A percentile compares a stretch with the other conserved stretches of the same genome.
These are phyloP conservation scores for Sordariomycetes sp. DNA, from an alignment of 2,329 filamentous ascomycete species.

Conservation along the genomic window DNA sequence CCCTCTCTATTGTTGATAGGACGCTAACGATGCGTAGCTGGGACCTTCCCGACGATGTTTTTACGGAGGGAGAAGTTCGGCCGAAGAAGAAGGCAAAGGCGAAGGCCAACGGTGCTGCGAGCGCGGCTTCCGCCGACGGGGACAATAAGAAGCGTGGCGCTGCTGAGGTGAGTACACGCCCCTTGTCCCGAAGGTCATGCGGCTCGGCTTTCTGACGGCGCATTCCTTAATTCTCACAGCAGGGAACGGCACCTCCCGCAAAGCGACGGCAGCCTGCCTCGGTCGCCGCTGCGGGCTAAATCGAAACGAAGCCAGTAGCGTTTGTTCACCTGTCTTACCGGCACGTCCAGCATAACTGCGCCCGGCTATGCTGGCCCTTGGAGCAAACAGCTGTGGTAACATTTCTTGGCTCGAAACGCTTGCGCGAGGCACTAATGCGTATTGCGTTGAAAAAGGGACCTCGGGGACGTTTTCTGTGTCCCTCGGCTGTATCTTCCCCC, in stretches of 20 bases:
- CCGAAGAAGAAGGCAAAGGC: constrained; percentile 28
- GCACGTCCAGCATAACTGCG: not conserved
- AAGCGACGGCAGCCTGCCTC: constrained; percentile 26
- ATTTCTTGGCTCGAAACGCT: not conserved
- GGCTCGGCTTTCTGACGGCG: not conserved
- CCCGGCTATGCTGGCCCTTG: not conserved
- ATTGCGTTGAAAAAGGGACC: not conserved
- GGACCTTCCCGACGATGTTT: constrained; percentile 81
- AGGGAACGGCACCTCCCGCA: not conserved
- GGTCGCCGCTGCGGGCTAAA: constrained; percentile 23
- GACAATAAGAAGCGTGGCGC: constrained; percentile 34
- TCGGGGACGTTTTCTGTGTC: not conserved
- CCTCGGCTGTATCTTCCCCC: not conserved
- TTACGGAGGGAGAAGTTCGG: constrained; percentile 63
- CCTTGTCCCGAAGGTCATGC: not conserved
- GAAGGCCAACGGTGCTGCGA: not conserved
- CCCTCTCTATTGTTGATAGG: constrained; percentile 8
- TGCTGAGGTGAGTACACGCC: constrained; percentile 23
- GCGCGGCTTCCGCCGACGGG: constrained; percentile 23
- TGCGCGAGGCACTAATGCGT: not conserved
- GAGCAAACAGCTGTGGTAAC: not conserved
- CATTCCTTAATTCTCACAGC: not conserved
- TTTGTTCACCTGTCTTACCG: not conserved
- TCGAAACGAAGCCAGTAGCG: not conserved
- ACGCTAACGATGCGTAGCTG: constrained; percentile 38